A percentile compares a stretch with the other conserved stretches of the same genome.
phyloP scores from a whole-genome alignment of 495 filamentous ascomycete species.

The Podospora appendiculata region DNA sequence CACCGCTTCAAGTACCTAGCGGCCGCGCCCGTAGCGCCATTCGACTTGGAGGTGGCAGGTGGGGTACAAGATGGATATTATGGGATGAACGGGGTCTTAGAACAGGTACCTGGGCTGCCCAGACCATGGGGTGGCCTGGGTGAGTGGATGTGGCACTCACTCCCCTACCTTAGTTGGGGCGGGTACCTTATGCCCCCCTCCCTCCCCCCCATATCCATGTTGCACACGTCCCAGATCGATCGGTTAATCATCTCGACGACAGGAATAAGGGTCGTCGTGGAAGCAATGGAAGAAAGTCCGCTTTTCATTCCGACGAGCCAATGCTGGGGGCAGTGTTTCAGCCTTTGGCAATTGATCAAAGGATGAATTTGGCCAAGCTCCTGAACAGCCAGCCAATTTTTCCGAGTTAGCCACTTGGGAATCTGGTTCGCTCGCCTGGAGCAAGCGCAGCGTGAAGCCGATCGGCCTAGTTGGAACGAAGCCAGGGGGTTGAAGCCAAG shows the following conservation, averaged over 20 bases:
- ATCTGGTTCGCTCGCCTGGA: slow-evolving; percentile 4
- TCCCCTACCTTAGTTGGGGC: no score
- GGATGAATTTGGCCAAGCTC: slow-evolving; percentile 29
- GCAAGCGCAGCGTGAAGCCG: slow-evolving; percentile 6
- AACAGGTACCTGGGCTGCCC: slow-evolving; percentile 11
- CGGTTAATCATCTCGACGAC: slow-evolving; percentile 25
- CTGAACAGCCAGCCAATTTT: slow-evolving; percentile 22
- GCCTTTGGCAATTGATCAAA: slow-evolving; percentile 29
- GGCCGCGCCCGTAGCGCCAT: background rate
- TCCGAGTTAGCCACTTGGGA: slow-evolving; percentile 23
- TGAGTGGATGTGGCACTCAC: background rate
- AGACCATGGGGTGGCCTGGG: background rate
- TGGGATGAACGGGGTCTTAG: slow-evolving; percentile 18
- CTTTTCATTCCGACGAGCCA: slow-evolving; percentile 23
- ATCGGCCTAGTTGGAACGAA: background rate
- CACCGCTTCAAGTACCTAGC: slow-evolving; percentile 6
- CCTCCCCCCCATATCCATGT: no score
- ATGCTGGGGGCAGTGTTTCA: slow-evolving; percentile 29
- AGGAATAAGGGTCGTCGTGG: slow-evolving; percentile 12
- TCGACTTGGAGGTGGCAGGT: slow-evolving; percentile 7
- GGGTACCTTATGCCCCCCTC: background rate
- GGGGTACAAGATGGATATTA: slow-evolving; percentile 18
- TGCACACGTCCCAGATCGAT: slow-evolving; percentile 17
- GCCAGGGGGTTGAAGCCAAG: no score
- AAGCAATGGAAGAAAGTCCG: slow-evolving; percentile 23